Evolutionary conservation across 2,329 filamentous ascomycete genomes (phyloP), one percentile per base, ranked within the genome.

Genomic region (Akanthomyces dipterigenus): DNA sequence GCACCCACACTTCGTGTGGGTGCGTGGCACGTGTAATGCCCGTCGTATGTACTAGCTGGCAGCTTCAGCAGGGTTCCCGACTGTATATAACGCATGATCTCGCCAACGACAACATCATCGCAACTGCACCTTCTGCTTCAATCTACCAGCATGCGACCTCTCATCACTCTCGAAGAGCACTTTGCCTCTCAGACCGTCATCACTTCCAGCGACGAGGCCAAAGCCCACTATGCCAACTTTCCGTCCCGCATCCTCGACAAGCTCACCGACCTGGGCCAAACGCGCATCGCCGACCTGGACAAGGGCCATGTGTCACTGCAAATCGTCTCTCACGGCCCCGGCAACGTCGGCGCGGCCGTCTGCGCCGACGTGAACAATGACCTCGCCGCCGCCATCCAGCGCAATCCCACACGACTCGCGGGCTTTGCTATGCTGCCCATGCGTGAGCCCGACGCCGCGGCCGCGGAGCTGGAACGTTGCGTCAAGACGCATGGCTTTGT

Each of bases 161-260:
- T 76, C 8, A 76, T 78, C 46, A 69, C 75, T 12, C 72, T 78
- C n/a, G 76, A 78, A 64, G 76, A 78, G 56, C 76, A 78, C 62
- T 74, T 70, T 65, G 62, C 71, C 59, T 68, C 70, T 48, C 42
- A 64, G 4, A 57, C 63, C 1, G 63, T 67, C 31, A 62, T 64
- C 12, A 34, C 55, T 7, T 42, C 55, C 20, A 62, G 66, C 31
- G 45, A 62, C 38, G 60, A 56, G 28, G 5, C 63, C 18, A 67
- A 67, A 59, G 63, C 61, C 3, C 66, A 67, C 26, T 65, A 66
- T 9, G 63, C 70, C 28, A 63, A 64, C 31, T 60, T 67, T 26
- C 51, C 69, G 6, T 64, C 66, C 6, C 55, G 48, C 16, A 55
- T 71, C 38, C 61, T 65, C 22, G 62, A 62, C 11, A 68, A 68